Percentiles rank a stretch among this genome's conserved stretches.
Evolutionary conservation across 2,329 filamentous ascomycete species (phyloP).

Genomic region (Xylariaceae sp.): DNA sequence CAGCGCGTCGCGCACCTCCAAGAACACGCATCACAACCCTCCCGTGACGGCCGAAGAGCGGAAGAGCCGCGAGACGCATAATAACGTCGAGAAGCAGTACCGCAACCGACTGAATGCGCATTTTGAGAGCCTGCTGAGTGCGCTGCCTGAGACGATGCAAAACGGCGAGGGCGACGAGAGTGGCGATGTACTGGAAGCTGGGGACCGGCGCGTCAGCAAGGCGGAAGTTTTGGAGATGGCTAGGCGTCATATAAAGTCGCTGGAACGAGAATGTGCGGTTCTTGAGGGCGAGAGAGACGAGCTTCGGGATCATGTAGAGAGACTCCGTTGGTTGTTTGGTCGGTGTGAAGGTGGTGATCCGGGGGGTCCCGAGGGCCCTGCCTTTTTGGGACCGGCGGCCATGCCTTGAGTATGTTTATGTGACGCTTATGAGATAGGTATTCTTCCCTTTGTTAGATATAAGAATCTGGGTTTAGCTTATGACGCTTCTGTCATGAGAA

Average conservation of each 20-base stretch:
- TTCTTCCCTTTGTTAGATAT: conserved; percentile 1
- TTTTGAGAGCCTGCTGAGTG: conserved; percentile 39
- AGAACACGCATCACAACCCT: conserved; percentile 34
- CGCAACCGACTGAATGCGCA: conserved; percentile 42
- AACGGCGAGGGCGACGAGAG: conserved; percentile 26
- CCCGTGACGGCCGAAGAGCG: conserved; percentile 31
- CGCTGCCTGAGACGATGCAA: conserved; percentile 36
- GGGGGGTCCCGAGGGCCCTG: conserved; percentile 11
- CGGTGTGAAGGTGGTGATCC: conserved; percentile 23
- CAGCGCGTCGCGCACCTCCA: conserved; percentile 32
- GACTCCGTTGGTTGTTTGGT: conserved; percentile 29
- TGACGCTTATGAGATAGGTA: background rate
- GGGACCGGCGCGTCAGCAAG: conserved; percentile 36
- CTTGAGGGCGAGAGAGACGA: conserved; percentile 36
- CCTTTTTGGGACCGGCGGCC: conserved; percentile 10
- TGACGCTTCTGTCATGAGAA: conserved; percentile 5
- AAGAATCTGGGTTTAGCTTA: conserved; percentile 4
- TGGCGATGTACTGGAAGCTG: conserved; percentile 21
- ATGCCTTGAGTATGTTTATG: conserved; percentile 13
- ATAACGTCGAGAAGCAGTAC: conserved; percentile 46
- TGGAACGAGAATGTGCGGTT: conserved; percentile 36
- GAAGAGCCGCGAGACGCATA: conserved; percentile 36
- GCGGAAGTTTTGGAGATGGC: conserved; percentile 43
- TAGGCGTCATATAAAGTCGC: conserved; percentile 36
- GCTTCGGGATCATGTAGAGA: conserved; percentile 28